Evolutionary conservation across 768 basidiomycete genomes (phyloP), one percentile per base, ranked within the genome.

Genomic region (Cyathus striatus): DNA sequence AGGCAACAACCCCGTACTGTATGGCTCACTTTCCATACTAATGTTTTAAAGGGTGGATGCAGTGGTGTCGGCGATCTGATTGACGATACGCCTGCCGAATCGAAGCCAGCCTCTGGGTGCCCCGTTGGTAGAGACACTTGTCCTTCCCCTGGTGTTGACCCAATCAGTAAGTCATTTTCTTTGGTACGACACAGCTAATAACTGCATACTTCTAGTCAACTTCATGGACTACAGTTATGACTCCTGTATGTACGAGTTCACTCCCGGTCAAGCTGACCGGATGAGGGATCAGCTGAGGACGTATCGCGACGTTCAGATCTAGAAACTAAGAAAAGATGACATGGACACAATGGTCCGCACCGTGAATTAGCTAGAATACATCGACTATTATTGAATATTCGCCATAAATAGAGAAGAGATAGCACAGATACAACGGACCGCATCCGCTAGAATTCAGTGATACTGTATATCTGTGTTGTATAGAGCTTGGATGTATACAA

Each of bases 191-290:
- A 7, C 38, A 48, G 20, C 32, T 42, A 13, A 18, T 17, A 18
- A 16, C 17, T 26, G 10, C 14, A 12, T 43, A 4, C 25, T 41
- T 7, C 20, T 24, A 51, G 49, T 45, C 16, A 51, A 51, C 25
- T 51, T 45, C 27, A 48, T 48, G 49, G 49, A 48, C 30, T 51
- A 48, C 36, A 26, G 27, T 5, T 38, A 41, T 16, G 49, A 51
- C 18, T 16, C 23, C 3, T 51, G 49, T 35, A 41, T 51, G 43
- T 26, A 37, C 23, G 3, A 27, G 21, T 51, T 51, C 39, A 44
- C 47, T 12, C 43, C 25, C 12, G 47, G 49, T 6, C 49, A 51
- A 34, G 35, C 18, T 12, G 37, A 21, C 9, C 37, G 46, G 3
- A 39, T 41, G 39, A 42, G 38, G 25, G 41, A 40, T 3, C 46